These are phyloP conservation scores for Massospora cicadina DNA, from an alignment of 371 early-diverging fungal species.

Conservation along the genomic window DNA sequence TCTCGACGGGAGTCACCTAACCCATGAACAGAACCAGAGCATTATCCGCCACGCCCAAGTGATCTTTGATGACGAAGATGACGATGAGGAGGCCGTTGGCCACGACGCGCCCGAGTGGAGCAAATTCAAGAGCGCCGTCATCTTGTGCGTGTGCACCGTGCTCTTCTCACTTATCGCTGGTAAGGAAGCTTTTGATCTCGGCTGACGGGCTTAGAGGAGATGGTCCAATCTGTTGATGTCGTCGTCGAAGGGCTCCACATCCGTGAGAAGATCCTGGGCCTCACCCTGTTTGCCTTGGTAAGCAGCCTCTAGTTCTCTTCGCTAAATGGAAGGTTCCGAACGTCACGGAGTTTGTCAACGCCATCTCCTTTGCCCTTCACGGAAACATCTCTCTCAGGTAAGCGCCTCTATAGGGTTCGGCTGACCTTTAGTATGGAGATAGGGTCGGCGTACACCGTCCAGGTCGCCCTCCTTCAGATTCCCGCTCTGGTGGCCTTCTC, in stretches of 20 bases:
- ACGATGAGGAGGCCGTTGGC: conserved; percentile 38
- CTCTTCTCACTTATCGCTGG: conserved; percentile 72
- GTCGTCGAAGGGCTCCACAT: conserved; percentile 42
- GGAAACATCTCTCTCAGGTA: conserved; percentile 79
- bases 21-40: conserved; percentile 5
- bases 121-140: conserved; percentile 52
- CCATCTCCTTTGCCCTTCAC: conserved; percentile 82
- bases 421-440: conserved; percentile 56
- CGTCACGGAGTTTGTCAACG: conserved; percentile 93
- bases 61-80: conserved; percentile 27
- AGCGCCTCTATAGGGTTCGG: not conserved
- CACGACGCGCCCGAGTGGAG: conserved; percentile 92
- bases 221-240: conserved; percentile 57
- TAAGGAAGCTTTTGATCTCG: conserved; percentile 15
- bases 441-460: conserved; percentile 88
- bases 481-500: conserved; percentile 80
- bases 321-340: conserved; percentile 33
- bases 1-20: not conserved
- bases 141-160: conserved; percentile 66
- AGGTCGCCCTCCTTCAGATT: conserved; percentile 88
- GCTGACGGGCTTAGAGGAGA: conserved; percentile 20
- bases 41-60: not conserved
- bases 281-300: conserved; percentile 88
- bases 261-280: conserved; percentile 74
- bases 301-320: not conserved